A percentile compares a stretch with the other conserved stretches of the same genome.
phyloP scores from a whole-genome alignment of 2,329 filamentous ascomycete species.

The Monilinia fructigena region DNA sequence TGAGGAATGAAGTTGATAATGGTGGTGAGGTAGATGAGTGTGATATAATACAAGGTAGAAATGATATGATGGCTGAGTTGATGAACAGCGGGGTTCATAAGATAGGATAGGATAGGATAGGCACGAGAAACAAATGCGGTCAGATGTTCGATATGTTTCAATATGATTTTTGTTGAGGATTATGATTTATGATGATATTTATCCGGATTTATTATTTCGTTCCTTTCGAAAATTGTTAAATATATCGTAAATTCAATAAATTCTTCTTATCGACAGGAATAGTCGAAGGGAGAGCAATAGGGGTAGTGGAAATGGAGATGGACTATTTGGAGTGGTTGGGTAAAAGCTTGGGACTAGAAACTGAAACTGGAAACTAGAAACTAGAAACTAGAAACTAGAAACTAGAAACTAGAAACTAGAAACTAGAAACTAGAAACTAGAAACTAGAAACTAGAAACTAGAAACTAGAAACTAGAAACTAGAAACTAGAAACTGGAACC shows the following conservation, averaged over 20 bases:
- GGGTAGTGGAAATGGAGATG: conserved; percentile 10
- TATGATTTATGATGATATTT: neutral
- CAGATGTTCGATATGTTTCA: conserved; percentile 21
- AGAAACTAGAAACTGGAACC: no score
- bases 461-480: neutral
- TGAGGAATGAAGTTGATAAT: conserved; percentile 19
- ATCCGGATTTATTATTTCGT: neutral
- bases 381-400: no score
- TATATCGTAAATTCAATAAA: neutral
- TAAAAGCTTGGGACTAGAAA: neutral
- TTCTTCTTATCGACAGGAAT: neutral
- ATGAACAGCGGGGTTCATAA: conserved; percentile 4
- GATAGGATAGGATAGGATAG: neutral
- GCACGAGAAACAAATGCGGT: conserved; percentile 12
- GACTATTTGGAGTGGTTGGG: neutral
- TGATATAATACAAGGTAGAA: neutral
- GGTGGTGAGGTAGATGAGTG: neutral
- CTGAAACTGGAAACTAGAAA: neutral
- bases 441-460: no score
- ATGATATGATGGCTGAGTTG: conserved; percentile 10
- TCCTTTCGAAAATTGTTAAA: neutral
- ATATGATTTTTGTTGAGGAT: conserved; percentile 2
- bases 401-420: no score
- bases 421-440: no score
- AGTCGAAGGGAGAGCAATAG: neutral